A percentile compares a stretch with the other conserved stretches of the same genome.
phyloP scores from a whole-genome alignment of 2,329 filamentous ascomycete genomes.

The Botrytis cinerea region DNA sequence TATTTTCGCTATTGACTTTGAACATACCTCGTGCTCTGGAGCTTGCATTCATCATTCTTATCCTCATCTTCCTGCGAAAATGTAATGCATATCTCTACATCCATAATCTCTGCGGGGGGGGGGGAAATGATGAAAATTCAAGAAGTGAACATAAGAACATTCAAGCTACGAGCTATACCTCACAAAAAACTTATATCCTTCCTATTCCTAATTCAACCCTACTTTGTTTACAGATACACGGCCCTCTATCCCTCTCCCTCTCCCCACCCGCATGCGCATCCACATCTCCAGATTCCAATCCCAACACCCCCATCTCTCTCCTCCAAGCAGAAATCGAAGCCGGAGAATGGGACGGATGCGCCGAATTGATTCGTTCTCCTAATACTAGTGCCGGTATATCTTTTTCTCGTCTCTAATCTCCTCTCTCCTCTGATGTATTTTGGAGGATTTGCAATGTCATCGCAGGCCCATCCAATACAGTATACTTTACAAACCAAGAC shows the following conservation, averaged over 20 bases:
- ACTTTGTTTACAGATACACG: not conserved
- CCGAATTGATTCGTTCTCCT: not conserved
- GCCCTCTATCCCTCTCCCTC: not conserved
- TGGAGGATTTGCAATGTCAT: not conserved
- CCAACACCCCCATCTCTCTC: not conserved
- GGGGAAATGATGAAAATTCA: not conserved
- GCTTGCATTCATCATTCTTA: too few species aligned
- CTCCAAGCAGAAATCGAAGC: not conserved
- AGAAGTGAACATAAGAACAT: not conserved
- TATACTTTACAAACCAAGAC: too few species aligned
- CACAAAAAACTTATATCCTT: not conserved
- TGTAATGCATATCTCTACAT: not conserved
- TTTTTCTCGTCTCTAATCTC: not conserved
- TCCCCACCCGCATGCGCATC: too few species aligned
- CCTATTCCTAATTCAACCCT: not conserved
- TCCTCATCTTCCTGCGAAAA: not conserved
- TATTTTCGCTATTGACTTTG: not conserved
- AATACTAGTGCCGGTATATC: not conserved
- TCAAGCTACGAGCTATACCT: not conserved
- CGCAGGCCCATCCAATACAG: not conserved
- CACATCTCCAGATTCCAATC: not conserved
- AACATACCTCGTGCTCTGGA: not conserved
- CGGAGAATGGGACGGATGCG: not conserved
- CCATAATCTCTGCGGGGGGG: too few species aligned
- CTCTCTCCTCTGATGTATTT: not conserved